Percentiles rank a stretch among this genome's conserved stretches.
Conservation (phyloP, 176 grass and related monocot species). For the Oryza officinalis region DNA sequence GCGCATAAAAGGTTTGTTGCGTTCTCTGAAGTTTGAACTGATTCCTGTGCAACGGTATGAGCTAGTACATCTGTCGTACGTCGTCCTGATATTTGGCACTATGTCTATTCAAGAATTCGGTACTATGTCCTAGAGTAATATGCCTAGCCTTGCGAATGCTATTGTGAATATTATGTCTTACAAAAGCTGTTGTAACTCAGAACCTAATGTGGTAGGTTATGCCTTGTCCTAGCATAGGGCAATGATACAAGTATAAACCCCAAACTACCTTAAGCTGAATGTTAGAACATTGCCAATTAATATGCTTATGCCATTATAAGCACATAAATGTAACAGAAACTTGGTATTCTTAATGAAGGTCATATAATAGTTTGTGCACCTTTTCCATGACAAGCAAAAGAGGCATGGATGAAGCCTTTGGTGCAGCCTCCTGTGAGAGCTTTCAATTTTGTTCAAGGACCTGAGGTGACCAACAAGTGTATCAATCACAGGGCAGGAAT, state of each 20-base stretch:
- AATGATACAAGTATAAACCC: background rate
- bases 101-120: too few species aligned
- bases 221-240: background rate
- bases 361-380: conserved; percentile 38
- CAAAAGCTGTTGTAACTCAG: background rate
- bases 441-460: conserved; percentile 89
- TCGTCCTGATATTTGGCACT: too few species aligned
- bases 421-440: conserved; percentile 76
- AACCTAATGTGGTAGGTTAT: too few species aligned
- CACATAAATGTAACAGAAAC: conserved; percentile 7
- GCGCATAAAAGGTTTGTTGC: background rate
- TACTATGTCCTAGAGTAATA: too few species aligned
- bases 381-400: conserved; percentile 98
- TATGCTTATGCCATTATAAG: conserved; percentile 16
- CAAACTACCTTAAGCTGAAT: background rate
- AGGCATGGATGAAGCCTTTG: conserved; percentile 78
- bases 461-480: conserved; percentile 40
- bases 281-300: background rate
- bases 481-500: background rate
- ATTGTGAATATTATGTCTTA: too few species aligned
- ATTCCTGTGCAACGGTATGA: background rate
- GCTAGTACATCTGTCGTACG: too few species aligned
- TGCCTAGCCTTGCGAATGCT: background rate
- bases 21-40: background rate
- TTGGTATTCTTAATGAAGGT: background rate